Evolutionary conservation across 2,329 filamentous ascomycete genomes (phyloP), one percentile per base, ranked within the genome.

Genomic region (Trichoderma sp.): DNA sequence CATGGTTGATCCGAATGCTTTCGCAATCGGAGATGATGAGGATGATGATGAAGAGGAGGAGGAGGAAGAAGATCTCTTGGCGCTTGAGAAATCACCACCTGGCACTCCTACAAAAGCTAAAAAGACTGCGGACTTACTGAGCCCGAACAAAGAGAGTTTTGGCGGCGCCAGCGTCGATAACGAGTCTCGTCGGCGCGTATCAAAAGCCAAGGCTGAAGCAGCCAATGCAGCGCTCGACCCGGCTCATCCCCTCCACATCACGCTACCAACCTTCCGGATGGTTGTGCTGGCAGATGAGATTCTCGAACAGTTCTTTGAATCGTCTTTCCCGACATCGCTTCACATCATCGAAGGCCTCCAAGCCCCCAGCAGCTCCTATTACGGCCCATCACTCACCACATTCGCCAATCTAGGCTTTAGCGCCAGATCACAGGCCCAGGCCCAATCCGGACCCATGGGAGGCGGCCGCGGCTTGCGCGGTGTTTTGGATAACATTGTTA

Each of bases 191-290:
- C 75, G 79, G n/a, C 76, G 74, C 63, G 83, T 84, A 34, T 89
- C 88, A 60, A 90, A 89, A 76, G 87, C 90, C 8, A 87, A 89
- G 75, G 89, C 90, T 1, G 90, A 93, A 77, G 87, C 91, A 24
- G 94, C 94, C 58, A 99, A 99, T 77, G 89, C 90, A 10, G 96
- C 96, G 0, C 86, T 99, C 4, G 94, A 99, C 77, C 96, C 96
- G 3, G 90, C 93, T 30, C 95, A 97, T 72, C 96, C 96, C 7
- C 86, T 99, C 0, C 92, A 97, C 78, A 97, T 99, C 76, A 98
- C 96, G 0, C 86, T 99, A 1, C 96, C 96, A 1, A 99, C 96
- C 0, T 99, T 99, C 86, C 91, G 96, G 72, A 99, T 99, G 96
- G 94, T 99, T 4, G 92, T 99, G 11, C 88, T 99, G 8, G 96